Percentiles rank a stretch among this genome's conserved stretches.
Conservation (phyloP, 805 yeast genomes). For the Schizosaccharomyces octosporus region DNA sequence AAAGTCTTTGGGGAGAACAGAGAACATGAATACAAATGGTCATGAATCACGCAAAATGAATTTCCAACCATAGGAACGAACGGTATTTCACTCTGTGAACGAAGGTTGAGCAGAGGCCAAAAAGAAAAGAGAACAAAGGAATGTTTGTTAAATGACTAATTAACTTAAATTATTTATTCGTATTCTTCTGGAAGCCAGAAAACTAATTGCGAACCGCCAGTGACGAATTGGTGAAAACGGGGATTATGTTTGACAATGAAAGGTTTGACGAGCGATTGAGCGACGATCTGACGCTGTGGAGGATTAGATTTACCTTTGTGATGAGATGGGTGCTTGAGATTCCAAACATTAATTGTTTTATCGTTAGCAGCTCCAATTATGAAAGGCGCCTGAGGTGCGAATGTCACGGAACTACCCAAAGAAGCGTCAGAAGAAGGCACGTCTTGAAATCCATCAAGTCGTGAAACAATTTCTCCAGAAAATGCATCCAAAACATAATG, state of each 20-base stretch:
- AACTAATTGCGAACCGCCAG: conserved; percentile 32
- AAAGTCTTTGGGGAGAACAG: no score
- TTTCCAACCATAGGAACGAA: no score
- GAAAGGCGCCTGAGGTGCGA: conserved; percentile 43
- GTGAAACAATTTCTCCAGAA: conserved; percentile 26
- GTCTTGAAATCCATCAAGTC: conserved; percentile 21
- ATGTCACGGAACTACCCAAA: conserved; percentile 29
- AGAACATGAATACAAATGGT: no score
- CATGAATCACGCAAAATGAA: no score
- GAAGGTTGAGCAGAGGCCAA: no score
- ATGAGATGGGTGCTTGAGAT: background rate
- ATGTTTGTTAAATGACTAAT: no score
- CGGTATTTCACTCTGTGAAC: no score
- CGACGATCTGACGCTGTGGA: background rate
- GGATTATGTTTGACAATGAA: conserved; percentile 34
- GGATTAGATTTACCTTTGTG: background rate
- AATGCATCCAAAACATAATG: conserved; percentile 51
- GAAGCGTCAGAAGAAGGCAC: conserved; percentile 9
- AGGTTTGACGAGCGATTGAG: background rate
- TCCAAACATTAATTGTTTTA: conserved; percentile 17
- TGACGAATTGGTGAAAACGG: conserved; percentile 30
- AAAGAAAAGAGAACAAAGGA: no score
- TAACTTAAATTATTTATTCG: background rate
- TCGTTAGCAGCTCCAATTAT: conserved; percentile 26
- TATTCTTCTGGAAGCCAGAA: background rate